A percentile compares a stretch with the other conserved stretches of the same genome.
phyloP scores from a whole-genome alignment of 1,284 basidiomycete genomes.

The Leccinum solheimii region DNA sequence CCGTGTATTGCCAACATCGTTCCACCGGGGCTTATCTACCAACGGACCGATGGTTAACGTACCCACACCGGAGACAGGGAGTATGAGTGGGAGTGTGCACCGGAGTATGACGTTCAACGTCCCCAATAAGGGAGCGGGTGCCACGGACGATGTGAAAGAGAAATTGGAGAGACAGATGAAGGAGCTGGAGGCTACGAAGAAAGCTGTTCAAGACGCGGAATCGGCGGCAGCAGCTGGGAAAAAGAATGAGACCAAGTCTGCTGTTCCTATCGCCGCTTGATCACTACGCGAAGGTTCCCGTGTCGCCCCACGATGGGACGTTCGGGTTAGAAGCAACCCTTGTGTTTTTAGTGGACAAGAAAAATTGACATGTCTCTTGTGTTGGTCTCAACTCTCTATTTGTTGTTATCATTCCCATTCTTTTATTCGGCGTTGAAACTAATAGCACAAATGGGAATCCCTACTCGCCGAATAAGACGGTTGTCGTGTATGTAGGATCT shows the following conservation, averaged over 20 bases:
- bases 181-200: conserved; percentile 58
- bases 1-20: conserved; percentile 70
- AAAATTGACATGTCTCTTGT: conserved; percentile 19
- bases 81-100: conserved; percentile 61
- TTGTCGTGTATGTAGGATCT: conserved; percentile 28
- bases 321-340: conserved; percentile 16
- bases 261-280: conserved; percentile 50
- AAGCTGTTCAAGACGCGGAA: conserved; percentile 57
- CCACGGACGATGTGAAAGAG: conserved; percentile 44
- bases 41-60: conserved; percentile 60
- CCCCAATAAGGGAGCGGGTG: conserved; percentile 27
- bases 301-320: background rate
- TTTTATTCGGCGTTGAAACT: conserved; percentile 1
- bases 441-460: conserved; percentile 17
- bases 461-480: conserved; percentile 12
- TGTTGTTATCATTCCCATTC: conserved; percentile 26
- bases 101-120: conserved; percentile 69
- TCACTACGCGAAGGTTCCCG: background rate
- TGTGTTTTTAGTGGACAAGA: conserved; percentile 17
- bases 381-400: conserved; percentile 19
- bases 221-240: conserved; percentile 53
- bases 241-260: conserved; percentile 54
- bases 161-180: conserved; percentile 58
- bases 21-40: conserved; percentile 72
- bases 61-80: conserved; percentile 60